Evolutionary conservation across 2,329 filamentous ascomycete species (phyloP).

Genomic region (Cordyceps militaris): DNA sequence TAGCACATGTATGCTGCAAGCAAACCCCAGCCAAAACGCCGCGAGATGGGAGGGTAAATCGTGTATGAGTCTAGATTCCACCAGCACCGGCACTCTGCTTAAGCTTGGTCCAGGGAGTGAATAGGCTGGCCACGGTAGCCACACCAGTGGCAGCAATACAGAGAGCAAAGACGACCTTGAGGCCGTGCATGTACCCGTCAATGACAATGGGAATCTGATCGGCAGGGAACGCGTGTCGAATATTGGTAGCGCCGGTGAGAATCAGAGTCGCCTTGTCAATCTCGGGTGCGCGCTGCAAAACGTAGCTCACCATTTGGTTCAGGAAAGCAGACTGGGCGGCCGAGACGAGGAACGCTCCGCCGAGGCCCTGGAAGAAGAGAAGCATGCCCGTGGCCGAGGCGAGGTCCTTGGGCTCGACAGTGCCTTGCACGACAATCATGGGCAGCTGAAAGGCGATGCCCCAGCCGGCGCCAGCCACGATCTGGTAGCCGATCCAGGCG

Average conservation of each 20-base stretch:
- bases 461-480: conserved; percentile 41
- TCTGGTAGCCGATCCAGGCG: conserved; percentile 48
- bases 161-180: conserved; percentile 57
- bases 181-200: conserved; percentile 53
- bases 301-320: conserved; percentile 33
- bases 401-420: conserved; percentile 34
- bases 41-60: neutral
- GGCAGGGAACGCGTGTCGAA: conserved; percentile 43
- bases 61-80: conserved; percentile 22
- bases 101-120: conserved; percentile 33
- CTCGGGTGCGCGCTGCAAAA: conserved; percentile 28
- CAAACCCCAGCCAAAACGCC: neutral
- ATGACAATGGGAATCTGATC: conserved; percentile 48
- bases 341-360: conserved; percentile 43
- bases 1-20: neutral
- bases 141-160: conserved; percentile 41
- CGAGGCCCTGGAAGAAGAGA: conserved; percentile 43
- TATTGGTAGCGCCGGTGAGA: conserved; percentile 44
- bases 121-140: conserved; percentile 28
- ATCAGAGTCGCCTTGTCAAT: conserved; percentile 32
- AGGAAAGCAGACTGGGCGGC: conserved; percentile 41
- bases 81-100: conserved; percentile 23
- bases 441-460: conserved; percentile 42
- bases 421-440: conserved; percentile 42
- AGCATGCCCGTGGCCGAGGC: conserved; percentile 41